Evolutionary conservation across 164 flowering plant genomes (phyloP), one percentile per base, ranked within the genome.

Genomic region (Santalum album): DNA sequence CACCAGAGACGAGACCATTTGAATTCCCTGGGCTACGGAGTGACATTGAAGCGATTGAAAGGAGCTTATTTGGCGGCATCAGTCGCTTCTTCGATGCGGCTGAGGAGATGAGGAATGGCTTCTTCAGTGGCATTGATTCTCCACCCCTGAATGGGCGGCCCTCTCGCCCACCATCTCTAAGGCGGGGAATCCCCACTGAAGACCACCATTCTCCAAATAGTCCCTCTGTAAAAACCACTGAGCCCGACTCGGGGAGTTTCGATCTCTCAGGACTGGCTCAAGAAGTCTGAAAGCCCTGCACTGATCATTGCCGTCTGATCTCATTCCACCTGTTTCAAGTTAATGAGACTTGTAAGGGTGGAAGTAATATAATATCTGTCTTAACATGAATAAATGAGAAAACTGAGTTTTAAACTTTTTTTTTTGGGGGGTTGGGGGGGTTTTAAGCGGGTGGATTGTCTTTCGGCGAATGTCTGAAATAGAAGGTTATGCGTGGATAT

Each of bases 1-100:
- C 78, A 2, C 44, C 72, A 16, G 76, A 52, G 16, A n/a, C 22
- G 29, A 70, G 60, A 16, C 65, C 78, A 1, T 77, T 83, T 49
- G 58, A 58, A 45, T 84, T 84, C 53, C 95, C 96, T 57, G 90
- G 95, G 15, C 72, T 86, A n/a, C 84, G 79, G 1, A 73, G 72
- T 43, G 98, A 91, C 20, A 71, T 91, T 4, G 88, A 88, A 51
- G 69, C 71, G 51, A 73, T 88, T 40, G 94, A 81, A 51, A 75
- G 70, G 2, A 64, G 36, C 44, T 43, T 81, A 23, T 65, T 75
- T 59, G 78, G 81, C 25, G 75, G 87, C 39, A 22, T 87, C 19
- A 51, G 42, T 51, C 72, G 76, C 15, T 83, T 92, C 64, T 68
- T 86, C 27, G 90, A 80, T 39, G 90, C 83, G 47, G 95, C 91